A percentile compares a stretch with the other conserved stretches of the same genome.
Conservation (phyloP, 495 filamentous ascomycete species). For the Penicillium fimorum region DNA sequence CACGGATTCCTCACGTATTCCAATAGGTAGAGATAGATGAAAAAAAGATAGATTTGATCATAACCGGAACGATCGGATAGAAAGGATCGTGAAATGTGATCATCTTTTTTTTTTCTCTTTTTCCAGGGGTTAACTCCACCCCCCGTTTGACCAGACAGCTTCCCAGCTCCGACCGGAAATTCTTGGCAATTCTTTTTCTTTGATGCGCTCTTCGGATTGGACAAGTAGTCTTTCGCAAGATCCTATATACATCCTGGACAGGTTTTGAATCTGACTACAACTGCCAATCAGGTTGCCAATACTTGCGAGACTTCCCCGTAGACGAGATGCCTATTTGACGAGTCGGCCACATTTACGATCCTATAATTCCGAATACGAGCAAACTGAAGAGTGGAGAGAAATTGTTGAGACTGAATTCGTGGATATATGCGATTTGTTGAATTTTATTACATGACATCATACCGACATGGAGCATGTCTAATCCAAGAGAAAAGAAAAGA, state of each 20-base stretch:
- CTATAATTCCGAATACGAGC: not conserved
- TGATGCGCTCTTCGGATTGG: not conserved
- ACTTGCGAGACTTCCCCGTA: not conserved
- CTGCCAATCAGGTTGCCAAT: not conserved
- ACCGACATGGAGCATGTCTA: not conserved
- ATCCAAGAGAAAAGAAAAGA: not conserved
- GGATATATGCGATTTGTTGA: not conserved
- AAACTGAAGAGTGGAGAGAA: not conserved
- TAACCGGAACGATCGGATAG: constrained; percentile 8
- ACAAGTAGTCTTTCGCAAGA: not conserved
- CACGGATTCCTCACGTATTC: constrained; percentile 6
- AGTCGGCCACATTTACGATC: not conserved
- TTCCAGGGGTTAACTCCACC: constrained; percentile 12
- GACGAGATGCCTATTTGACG: not conserved
- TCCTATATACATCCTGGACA: not conserved
- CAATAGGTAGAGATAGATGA: not conserved
- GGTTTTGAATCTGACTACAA: not conserved
- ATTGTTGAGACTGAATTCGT: not conserved
- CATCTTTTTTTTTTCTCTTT: constrained; percentile 1
- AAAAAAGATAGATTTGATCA: not conserved
- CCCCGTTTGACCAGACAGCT: constrained; percentile 1
- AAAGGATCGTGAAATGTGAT: constrained; percentile 1
- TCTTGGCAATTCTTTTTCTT: constrained; percentile 7
- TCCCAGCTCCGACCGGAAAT: constrained; percentile 6
- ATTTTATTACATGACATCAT: constrained; percentile 9